These are phyloP conservation scores for Acacia melanoxylon DNA, from an alignment of 306 rosid species.

Conservation along the genomic window DNA sequence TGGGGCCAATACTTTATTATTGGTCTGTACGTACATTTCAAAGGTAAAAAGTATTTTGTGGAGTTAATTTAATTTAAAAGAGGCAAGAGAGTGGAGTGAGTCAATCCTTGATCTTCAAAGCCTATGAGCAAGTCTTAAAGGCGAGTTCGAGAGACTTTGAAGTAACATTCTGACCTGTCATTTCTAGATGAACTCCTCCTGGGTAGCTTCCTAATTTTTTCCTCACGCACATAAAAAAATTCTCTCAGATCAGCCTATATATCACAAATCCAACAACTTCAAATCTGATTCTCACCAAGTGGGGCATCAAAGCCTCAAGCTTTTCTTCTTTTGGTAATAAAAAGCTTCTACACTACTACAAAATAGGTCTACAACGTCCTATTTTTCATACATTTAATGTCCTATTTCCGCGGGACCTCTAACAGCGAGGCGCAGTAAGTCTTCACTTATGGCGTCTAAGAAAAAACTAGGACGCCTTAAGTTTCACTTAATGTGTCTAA, in stretches of 20 bases:
- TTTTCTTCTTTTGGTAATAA: no score
- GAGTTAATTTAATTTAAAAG: background rate
- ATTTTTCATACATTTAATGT: no score
- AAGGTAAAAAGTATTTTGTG: background rate
- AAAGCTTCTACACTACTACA: no score
- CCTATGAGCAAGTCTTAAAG: conserved; percentile 1
- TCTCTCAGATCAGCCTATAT: conserved; percentile 52
- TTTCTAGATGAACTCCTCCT: conserved; percentile 54
- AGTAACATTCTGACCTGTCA: conserved; percentile 52
- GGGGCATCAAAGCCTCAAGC: no score
- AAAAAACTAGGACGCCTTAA: no score
- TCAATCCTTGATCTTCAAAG: background rate
- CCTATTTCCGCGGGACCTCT: no score
- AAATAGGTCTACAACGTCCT: no score
- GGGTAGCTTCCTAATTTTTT: conserved; percentile 49
- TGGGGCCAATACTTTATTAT: no score
- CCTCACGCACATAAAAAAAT: conserved; percentile 51
- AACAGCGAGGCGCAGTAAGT: no score
- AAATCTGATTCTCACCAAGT: background rate
- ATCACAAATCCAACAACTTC: background rate
- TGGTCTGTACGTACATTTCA: no score
- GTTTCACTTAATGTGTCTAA: no score
- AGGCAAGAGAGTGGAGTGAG: background rate
- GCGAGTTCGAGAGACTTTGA: conserved; percentile 19
- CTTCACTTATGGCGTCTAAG: no score